phyloP scores from a whole-genome alignment of 208 protist species.

The Leishmania gerbilli region DNA sequence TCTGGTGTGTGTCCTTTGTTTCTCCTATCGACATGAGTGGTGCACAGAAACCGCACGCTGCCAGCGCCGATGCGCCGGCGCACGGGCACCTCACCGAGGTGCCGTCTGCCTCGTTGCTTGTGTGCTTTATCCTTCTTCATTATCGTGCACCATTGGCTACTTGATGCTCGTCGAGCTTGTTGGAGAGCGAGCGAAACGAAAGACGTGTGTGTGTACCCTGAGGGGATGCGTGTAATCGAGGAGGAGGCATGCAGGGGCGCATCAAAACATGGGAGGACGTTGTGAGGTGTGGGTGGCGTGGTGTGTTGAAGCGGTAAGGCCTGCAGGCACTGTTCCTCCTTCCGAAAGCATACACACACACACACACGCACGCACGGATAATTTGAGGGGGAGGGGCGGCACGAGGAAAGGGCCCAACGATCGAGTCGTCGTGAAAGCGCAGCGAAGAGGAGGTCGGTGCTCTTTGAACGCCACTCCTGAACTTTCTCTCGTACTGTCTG shows the following conservation, averaged over 20 bases:
- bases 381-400: not conserved
- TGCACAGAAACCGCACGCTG: not conserved
- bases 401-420: not conserved
- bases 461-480: not conserved
- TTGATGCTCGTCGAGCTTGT: not conserved
- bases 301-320: not conserved
- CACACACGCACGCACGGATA: not conserved
- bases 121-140: not conserved
- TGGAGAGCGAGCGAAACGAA: not conserved
- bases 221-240: not conserved
- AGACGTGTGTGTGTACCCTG: not conserved
- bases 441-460: not conserved
- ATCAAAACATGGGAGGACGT: not conserved
- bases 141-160: not conserved
- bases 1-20: not conserved
- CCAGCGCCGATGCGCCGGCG: not conserved
- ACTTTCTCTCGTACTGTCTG: not conserved
- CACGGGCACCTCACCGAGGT: not conserved
- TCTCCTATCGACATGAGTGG: constrained; percentile 2
- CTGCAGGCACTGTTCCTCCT: not conserved
- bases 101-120: not conserved
- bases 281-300: not conserved
- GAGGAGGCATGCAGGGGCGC: not conserved
- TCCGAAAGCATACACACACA: not conserved
- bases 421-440: not conserved